Base-by-base conservation (phyloP, 768 basidiomycete genomes). In the Pleurotus salmoneostramineus region DNA sequence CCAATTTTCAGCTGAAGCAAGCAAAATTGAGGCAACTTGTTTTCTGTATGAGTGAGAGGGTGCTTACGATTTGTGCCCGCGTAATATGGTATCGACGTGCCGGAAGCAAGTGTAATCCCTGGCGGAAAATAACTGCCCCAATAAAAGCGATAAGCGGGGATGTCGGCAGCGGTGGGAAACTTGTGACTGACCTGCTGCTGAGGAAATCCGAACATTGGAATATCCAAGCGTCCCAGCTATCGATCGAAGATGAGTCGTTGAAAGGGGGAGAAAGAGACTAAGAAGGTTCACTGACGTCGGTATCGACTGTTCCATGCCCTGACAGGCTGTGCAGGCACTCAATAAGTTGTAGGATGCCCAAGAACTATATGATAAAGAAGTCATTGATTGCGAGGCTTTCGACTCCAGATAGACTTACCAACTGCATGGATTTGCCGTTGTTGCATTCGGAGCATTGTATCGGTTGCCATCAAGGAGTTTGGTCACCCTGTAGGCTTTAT, bases 271-370 rank as follows among this genome's bases (percentile, higher is more conserved):
- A 17, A 10, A 27, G 43, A 8, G 44, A 6, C 3, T 6, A 33
- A 42, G 36, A 17, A 43, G 14, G 32, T 31, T 50, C 12, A 15
- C 35, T 43, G n/a, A 58, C 58, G 37, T 58, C 32, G 49, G 50
- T 35, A 50, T 51, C 27, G 58, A 52, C 52, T 54, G 52, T 11
- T 36, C 6, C 17, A 34, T 14, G 33, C 46, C 40, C 49, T 58
- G 58, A 32, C 58, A 58, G 31, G 50, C 58, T 4, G 58, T 58
- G 32, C 58, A 58, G 14, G 58, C 58, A 42, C 58, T 58, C 58
- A 58, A 51, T 31, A 58, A 34, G 42, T 58, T 58, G 50, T 58
- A 58, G 44, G 58, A 50, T 15, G 58, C 47, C 58, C 58, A 58
- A 35, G 58, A 58, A 27, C 58, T 58, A 15, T 17, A 27, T 3